These are phyloP conservation scores for Alternaria solani DNA, from an alignment of 2,329 filamentous ascomycete species.

Conservation along the genomic window DNA sequence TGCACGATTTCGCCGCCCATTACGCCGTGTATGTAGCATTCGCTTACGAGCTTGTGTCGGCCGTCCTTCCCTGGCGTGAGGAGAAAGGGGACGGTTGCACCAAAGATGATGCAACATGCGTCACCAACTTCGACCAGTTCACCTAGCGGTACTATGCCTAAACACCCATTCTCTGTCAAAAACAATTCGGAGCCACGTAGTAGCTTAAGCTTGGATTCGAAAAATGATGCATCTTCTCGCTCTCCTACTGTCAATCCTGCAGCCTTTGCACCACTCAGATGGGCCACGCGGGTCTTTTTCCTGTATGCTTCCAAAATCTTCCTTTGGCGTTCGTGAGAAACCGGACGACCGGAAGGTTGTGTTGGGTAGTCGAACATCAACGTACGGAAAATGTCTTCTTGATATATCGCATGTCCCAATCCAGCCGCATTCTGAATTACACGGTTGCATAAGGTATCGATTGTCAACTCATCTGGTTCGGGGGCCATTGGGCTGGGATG, in stretches of 20 bases:
- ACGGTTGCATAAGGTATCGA: not conserved
- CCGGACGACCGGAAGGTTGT: rapidly evolving
- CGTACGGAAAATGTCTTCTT: not conserved
- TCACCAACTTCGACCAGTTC: not conserved
- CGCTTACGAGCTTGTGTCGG: not conserved
- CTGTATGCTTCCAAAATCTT: too few relatives aligned
- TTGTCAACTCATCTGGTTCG: rapidly evolving
- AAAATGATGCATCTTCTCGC: rapidly evolving
- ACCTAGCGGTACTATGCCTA: not conserved
- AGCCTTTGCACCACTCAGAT: too few relatives aligned
- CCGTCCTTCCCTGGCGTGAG: not conserved
- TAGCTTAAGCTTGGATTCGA: rapidly evolving
- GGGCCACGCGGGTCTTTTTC: too few relatives aligned
- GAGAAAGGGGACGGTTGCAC: not conserved
- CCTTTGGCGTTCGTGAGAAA: too few relatives aligned
- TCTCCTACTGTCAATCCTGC: rapidly evolving
- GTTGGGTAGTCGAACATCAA: rapidly evolving
- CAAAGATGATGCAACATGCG: not conserved
- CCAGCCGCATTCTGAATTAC: not conserved
- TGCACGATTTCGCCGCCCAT: not conserved
- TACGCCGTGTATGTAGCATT: not conserved
- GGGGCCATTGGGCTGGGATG: rapidly evolving
- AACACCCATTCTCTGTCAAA: not conserved
- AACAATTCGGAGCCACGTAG: rapidly evolving
- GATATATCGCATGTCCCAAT: not conserved